Percentiles rank a stretch among this genome's conserved stretches.
phyloP scores from a whole-genome alignment of 345 rosid genomes.

The Linum lewisii region DNA sequence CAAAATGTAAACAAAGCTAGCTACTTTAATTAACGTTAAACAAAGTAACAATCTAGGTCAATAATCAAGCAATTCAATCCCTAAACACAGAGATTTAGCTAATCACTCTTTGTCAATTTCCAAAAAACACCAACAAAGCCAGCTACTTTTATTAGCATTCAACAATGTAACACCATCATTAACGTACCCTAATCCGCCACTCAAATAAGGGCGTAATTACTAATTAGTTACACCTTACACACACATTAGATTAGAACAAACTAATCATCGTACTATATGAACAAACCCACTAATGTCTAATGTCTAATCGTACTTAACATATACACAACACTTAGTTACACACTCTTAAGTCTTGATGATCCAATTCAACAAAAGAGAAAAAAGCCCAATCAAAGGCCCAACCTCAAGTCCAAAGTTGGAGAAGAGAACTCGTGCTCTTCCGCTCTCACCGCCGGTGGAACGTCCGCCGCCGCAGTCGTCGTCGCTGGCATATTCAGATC shows the following conservation, averaged over 20 bases:
- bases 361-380: too few species aligned
- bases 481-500: conserved; percentile 71
- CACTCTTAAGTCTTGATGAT: too few species aligned
- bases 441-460: not conserved
- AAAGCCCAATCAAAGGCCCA: conserved; percentile 35
- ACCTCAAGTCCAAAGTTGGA: conserved; percentile 58
- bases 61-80: too few species aligned
- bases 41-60: too few species aligned
- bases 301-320: too few species aligned
- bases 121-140: too few species aligned
- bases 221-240: not conserved
- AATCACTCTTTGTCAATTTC: too few species aligned
- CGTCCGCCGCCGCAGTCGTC: not conserved
- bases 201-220: not conserved
- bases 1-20: too few species aligned
- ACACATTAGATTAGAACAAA: not conserved
- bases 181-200: not conserved
- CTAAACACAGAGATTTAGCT: too few species aligned
- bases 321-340: too few species aligned
- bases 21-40: too few species aligned
- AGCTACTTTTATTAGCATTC: not conserved
- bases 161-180: not conserved
- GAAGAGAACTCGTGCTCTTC: conserved; percentile 28
- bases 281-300: not conserved
- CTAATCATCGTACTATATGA: not conserved